A percentile compares a stretch with the other conserved stretches of the same genome.
These are phyloP conservation scores for Delonix regia DNA, from an alignment of 306 rosid genomes.

Conservation along the genomic window DNA sequence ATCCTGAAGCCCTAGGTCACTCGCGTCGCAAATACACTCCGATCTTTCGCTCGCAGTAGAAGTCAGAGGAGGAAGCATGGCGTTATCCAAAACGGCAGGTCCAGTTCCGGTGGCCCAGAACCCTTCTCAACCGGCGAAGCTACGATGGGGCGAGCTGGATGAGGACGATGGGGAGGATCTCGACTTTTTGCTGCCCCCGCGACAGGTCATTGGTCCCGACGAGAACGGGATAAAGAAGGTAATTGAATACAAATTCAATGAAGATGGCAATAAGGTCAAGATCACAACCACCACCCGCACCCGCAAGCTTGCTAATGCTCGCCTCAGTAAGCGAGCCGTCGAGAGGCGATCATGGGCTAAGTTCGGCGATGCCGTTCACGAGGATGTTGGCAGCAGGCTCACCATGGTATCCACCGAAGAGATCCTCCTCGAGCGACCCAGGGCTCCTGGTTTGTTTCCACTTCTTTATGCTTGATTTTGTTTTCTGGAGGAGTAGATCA, in stretches of 20 bases:
- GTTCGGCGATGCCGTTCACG: slow-evolving; percentile 88
- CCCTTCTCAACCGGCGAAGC: slow-evolving; percentile 35
- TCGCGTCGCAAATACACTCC: neutral
- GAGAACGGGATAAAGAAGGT: slow-evolving; percentile 79
- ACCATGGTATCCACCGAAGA: slow-evolving; percentile 97
- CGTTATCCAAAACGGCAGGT: neutral
- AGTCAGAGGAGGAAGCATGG: neutral
- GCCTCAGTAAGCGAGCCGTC: slow-evolving; percentile 48
- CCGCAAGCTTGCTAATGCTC: slow-evolving; percentile 60
- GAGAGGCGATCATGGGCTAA: slow-evolving; percentile 73
- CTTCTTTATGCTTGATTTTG: neutral
- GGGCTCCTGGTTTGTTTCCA: slow-evolving; percentile 66
- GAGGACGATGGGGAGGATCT: slow-evolving; percentile 95
- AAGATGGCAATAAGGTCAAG: slow-evolving; percentile 79
- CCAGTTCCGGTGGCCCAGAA: neutral
- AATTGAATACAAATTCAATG: slow-evolving; percentile 80
- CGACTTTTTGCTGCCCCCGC: slow-evolving; percentile 78
- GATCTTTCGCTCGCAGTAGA: neutral
- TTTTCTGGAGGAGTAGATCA: neutral
- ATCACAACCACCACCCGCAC: slow-evolving; percentile 73
- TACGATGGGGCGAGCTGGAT: slow-evolving; percentile 56
- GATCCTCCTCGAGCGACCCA: slow-evolving; percentile 85
- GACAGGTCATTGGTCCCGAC: slow-evolving; percentile 83
- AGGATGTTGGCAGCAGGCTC: slow-evolving; percentile 81
- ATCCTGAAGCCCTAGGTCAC: neutral